phyloP scores from a whole-genome alignment of 2,329 filamentous ascomycete genomes.

The Alternaria brassicicola region DNA sequence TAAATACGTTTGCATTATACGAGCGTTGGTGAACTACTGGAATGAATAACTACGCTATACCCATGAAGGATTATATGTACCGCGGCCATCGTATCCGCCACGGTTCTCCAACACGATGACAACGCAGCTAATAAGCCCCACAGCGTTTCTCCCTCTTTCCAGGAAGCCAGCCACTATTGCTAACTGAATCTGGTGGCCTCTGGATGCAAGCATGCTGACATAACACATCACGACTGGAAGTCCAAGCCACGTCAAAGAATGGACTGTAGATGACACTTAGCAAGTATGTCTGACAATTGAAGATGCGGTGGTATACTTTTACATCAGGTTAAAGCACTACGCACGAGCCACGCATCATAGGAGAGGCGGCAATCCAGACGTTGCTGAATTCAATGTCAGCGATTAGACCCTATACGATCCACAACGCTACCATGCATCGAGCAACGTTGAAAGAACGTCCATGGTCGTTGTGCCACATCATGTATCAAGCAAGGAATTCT shows the following conservation, averaged over 20 bases:
- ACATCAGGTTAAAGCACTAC: not conserved
- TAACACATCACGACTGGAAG: not conserved
- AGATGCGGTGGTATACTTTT: not conserved
- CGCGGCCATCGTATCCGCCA: too few species aligned
- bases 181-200: too few species aligned
- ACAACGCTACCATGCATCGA: not conserved
- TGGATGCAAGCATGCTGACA: not conserved
- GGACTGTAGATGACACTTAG: not conserved
- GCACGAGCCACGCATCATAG: not conserved
- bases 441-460: not conserved
- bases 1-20: constrained; percentile 52
- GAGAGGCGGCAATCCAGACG: not conserved
- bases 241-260: not conserved
- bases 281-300: too few species aligned
- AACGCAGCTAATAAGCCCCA: too few species aligned
- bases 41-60: too few species aligned
- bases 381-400: not conserved
- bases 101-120: too few species aligned
- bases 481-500: not conserved
- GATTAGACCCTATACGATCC: not conserved
- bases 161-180: not conserved
- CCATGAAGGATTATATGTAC: too few species aligned
- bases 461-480: not conserved
- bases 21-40: too few species aligned
- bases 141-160: not conserved